A percentile compares a stretch with the other conserved stretches of the same genome.
Conservation (phyloP, 2,329 filamentous ascomycete genomes). For the Cryphonectria naterciae region DNA sequence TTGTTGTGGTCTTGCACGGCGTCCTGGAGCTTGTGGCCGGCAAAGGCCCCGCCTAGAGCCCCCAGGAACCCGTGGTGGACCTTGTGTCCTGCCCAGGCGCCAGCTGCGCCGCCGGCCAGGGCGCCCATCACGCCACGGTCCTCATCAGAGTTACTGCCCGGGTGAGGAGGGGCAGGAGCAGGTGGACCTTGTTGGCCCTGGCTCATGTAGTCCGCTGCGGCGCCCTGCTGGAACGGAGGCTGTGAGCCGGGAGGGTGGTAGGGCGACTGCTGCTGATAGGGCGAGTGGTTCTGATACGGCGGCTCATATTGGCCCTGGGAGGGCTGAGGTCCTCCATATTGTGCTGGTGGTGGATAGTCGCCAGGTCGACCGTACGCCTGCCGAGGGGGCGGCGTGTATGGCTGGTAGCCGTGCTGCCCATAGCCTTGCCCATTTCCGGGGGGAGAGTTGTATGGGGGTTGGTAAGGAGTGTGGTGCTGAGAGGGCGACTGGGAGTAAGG, state of each 20-base stretch:
- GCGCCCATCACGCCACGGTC: slow-evolving; percentile 51
- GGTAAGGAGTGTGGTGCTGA: slow-evolving; percentile 11
- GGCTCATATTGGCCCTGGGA: slow-evolving; percentile 1
- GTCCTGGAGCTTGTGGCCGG: slow-evolving; percentile 49
- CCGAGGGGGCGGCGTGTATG: slow-evolving; percentile 16
- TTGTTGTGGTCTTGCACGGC: slow-evolving; percentile 42
- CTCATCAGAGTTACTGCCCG: neutral
- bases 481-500: slow-evolving; percentile 19
- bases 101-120: slow-evolving; percentile 49
- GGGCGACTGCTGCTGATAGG: slow-evolving; percentile 16
- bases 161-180: neutral
- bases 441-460: neutral
- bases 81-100: slow-evolving; percentile 50
- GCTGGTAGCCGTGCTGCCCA: slow-evolving; percentile 7
- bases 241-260: slow-evolving; percentile 6
- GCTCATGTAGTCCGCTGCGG: slow-evolving; percentile 12
- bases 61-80: slow-evolving; percentile 52
- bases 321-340: neutral
- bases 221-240: neutral
- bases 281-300: slow-evolving; percentile 6
- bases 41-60: slow-evolving; percentile 50
- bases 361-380: slow-evolving; percentile 9
- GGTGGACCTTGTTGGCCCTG: neutral
- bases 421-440: slow-evolving; percentile 22
- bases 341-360: neutral